Evolutionary conservation across 208 protist species (phyloP).

Genomic region (Leishmania turanica): DNA sequence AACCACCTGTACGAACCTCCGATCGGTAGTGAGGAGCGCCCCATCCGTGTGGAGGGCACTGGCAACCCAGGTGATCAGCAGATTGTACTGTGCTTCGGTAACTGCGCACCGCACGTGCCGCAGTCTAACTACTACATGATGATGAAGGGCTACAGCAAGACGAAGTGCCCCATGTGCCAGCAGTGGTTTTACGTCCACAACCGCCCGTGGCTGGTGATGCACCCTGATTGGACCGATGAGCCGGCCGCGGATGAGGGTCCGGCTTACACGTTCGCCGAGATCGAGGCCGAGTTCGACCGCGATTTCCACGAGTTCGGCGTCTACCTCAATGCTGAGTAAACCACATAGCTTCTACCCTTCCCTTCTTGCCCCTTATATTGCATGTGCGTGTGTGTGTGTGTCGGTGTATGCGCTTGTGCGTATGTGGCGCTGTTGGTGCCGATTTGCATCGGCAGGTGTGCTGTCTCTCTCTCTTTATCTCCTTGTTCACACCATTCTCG

Average conservation of each 20-base stretch:
- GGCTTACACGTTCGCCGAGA: slow-evolving; percentile 89
- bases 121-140: slow-evolving; percentile 92
- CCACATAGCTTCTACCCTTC: not conserved
- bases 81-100: slow-evolving; percentile 89
- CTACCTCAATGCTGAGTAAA: slow-evolving; percentile 89
- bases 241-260: slow-evolving; percentile 88
- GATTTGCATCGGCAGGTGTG: not conserved
- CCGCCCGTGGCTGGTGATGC: slow-evolving; percentile 89
- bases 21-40: slow-evolving; percentile 86
- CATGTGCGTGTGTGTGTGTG: not conserved
- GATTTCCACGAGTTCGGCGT: slow-evolving; percentile 92
- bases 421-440: slow-evolving; percentile 1
- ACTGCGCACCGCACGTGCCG: slow-evolving; percentile 88
- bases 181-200: slow-evolving; percentile 93
- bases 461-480: not conserved
- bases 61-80: slow-evolving; percentile 88
- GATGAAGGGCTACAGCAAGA: slow-evolving; percentile 93
- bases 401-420: not conserved
- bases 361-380: not conserved
- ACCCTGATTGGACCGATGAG: slow-evolving; percentile 93
- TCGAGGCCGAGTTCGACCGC: slow-evolving; percentile 91
- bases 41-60: slow-evolving; percentile 83
- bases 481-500: not conserved
- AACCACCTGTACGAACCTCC: slow-evolving; percentile 92
- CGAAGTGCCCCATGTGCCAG: slow-evolving; percentile 90